Percentiles rank a stretch among this genome's conserved stretches.
Evolutionary conservation across 805 yeast genomes (phyloP).

Genomic region (Wickerhamomyces chambardii): DNA sequence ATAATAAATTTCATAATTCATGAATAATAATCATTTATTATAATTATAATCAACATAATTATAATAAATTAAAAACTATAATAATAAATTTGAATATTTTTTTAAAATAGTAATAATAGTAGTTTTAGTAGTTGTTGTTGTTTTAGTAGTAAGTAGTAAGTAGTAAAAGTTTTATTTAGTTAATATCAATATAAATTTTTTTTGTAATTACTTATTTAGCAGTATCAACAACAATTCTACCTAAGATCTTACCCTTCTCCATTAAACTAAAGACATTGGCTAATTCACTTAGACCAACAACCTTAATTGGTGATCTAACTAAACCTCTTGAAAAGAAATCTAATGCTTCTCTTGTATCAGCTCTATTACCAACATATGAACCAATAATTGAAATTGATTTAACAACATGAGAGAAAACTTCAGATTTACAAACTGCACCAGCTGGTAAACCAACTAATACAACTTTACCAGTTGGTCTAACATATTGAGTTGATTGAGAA

Average conservation of each 20-base stretch:
- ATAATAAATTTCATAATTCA: too few species aligned
- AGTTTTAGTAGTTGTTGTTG: too few species aligned
- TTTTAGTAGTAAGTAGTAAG: too few species aligned
- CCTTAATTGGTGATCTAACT: slow-evolving; percentile 44
- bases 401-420: slow-evolving; percentile 46
- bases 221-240: slow-evolving; percentile 52
- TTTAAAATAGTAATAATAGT: too few species aligned
- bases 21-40: too few species aligned
- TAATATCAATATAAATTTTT: slow-evolving; percentile 3
- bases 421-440: slow-evolving; percentile 41
- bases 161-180: too few species aligned
- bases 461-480: slow-evolving; percentile 51
- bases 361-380: slow-evolving; percentile 54
- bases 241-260: slow-evolving; percentile 51
- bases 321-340: slow-evolving; percentile 44
- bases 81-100: too few species aligned
- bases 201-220: slow-evolving; percentile 18
- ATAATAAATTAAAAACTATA: too few species aligned
- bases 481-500: slow-evolving; percentile 41
- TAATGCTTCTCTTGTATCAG: slow-evolving; percentile 50
- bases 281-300: slow-evolving; percentile 44
- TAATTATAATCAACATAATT: too few species aligned
- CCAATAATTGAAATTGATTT: slow-evolving; percentile 46
- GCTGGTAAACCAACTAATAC: slow-evolving; percentile 58
- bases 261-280: slow-evolving; percentile 39